Evolutionary conservation across 257 asterid species (phyloP), one percentile per base, ranked within the genome.

Genomic region (Mitragyna speciosa): DNA sequence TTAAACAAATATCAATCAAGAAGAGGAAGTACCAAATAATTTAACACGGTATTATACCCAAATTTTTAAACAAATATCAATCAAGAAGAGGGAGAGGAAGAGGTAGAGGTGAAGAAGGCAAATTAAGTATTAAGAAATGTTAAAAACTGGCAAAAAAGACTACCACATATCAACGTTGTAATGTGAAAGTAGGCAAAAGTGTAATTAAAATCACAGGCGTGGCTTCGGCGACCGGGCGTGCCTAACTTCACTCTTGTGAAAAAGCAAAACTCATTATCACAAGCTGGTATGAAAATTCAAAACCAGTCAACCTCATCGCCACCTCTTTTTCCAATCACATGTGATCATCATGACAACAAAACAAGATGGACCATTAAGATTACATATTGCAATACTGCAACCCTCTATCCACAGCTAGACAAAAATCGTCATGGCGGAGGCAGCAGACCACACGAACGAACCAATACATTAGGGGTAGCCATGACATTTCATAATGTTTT

Each of bases 161-260:
- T n/a, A 11, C 39, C 19, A 28, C 69, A 48, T 45, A 47, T 28
- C 65, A 65, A 30, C 51, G 17, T 43, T 6, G 75, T 24, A n/a
- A n/a, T 14, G 67, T 28, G 48, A 73, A 64, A 31, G 41, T 36
- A 72, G 82, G 73, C 45, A 49, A n/a, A 39, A 36, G 71, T 33
- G 28, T 17, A 5, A 7, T 41, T 72, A 31, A 67, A 22, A 30
- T 79, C 82, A 69, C 45, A 73, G 79, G 83, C 79, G 83, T 79
- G 82, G 78, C 52, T 52, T 51, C 48, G 8, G 72, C 75, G 47
- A 68, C 78, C 26, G 73, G 83, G 83, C 80, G 80, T 80, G 83
- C 80, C 71, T 11, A 56, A 5, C 54, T 80, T 58, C 68, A 51
- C 75, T 28, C 31, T 80, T 75, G 52, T 26, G n/a, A 45, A 76